Evolutionary conservation across 2,329 filamentous ascomycete genomes (phyloP).

Genomic region (Exutisphaerella laricina): DNA sequence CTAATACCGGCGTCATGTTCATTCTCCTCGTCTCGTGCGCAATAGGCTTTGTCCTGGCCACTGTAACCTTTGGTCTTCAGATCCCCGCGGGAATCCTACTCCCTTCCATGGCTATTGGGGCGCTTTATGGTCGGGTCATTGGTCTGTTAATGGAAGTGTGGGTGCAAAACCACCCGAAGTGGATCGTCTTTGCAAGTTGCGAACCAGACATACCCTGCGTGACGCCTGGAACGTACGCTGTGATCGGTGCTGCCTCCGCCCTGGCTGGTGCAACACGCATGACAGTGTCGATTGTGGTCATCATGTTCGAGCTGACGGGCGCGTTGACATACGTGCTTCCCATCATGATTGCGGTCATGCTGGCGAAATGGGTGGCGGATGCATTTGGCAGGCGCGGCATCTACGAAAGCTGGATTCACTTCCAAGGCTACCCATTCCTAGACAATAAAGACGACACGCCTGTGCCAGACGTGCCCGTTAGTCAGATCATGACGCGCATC

Average conservation of each 20-base stretch:
- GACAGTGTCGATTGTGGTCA: slow-evolving; percentile 97
- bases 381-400: slow-evolving; percentile 89
- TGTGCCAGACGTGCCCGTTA: slow-evolving; percentile 78
- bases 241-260: slow-evolving; percentile 91
- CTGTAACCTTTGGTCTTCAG: slow-evolving; percentile 86
- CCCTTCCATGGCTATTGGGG: slow-evolving; percentile 93
- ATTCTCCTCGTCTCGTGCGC: slow-evolving; percentile 75
- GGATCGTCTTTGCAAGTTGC: slow-evolving; percentile 72
- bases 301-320: slow-evolving; percentile 98
- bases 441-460: slow-evolving; percentile 76
- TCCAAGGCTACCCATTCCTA: slow-evolving; percentile 92
- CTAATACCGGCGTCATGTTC: slow-evolving; percentile 74
- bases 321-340: slow-evolving; percentile 93
- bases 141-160: slow-evolving; percentile 86
- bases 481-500: slow-evolving; percentile 84
- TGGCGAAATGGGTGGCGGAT: slow-evolving; percentile 97
- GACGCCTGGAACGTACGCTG: slow-evolving; percentile 91
- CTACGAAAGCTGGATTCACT: slow-evolving; percentile 96
- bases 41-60: slow-evolving; percentile 77
- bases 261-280: slow-evolving; percentile 89
- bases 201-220: slow-evolving; percentile 80
- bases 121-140: slow-evolving; percentile 79
- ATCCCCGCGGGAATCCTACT: slow-evolving; percentile 94
- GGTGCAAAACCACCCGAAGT: slow-evolving; percentile 71
- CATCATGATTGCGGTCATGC: slow-evolving; percentile 98